Evolutionary conservation across 2,329 filamentous ascomycete species (phyloP).

Genomic region (Fusarium keratoplasticum): DNA sequence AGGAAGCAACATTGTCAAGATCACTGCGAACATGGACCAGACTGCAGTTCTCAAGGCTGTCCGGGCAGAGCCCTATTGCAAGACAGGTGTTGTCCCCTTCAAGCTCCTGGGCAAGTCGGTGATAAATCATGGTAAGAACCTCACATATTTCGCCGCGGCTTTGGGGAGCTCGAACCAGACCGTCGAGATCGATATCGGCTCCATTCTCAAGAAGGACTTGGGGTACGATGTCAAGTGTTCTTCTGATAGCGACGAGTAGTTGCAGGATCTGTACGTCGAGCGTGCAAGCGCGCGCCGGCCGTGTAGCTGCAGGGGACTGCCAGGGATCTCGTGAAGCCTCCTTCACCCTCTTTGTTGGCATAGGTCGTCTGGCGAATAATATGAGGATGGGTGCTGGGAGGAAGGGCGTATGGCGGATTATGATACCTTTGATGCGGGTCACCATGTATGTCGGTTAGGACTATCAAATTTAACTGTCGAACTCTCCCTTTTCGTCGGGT

Average conservation of each 20-base stretch:
- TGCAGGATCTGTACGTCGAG: not conserved
- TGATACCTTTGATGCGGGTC: slow-evolving; percentile 48
- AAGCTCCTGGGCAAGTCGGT: slow-evolving; percentile 65
- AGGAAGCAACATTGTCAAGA: slow-evolving; percentile 66
- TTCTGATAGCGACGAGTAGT: slow-evolving; percentile 18
- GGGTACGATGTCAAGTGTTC: slow-evolving; percentile 43
- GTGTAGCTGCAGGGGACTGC: not conserved
- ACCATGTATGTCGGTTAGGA: slow-evolving; percentile 22
- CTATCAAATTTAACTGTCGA: slow-evolving; percentile 25
- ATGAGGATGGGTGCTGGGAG: slow-evolving; percentile 19
- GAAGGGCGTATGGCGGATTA: slow-evolving; percentile 43
- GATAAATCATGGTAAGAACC: slow-evolving; percentile 60
- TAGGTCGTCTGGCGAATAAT: slow-evolving; percentile 24
- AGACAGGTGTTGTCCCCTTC: slow-evolving; percentile 65
- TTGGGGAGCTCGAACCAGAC: slow-evolving; percentile 63
- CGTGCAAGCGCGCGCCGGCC: not conserved
- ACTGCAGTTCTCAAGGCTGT: slow-evolving; percentile 55
- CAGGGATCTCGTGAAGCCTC: slow-evolving; percentile 1
- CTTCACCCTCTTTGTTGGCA: not conserved
- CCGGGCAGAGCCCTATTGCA: slow-evolving; percentile 62
- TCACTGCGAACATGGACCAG: slow-evolving; percentile 67
- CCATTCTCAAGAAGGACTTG: slow-evolving; percentile 53
- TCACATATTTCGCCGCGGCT: slow-evolving; percentile 68
- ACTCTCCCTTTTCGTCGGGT: slow-evolving; percentile 18
- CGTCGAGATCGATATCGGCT: slow-evolving; percentile 63